A percentile compares a stretch with the other conserved stretches of the same genome.
These are phyloP conservation scores for Populus davidiana DNA, from an alignment of 345 rosid species.

Conservation along the genomic window DNA sequence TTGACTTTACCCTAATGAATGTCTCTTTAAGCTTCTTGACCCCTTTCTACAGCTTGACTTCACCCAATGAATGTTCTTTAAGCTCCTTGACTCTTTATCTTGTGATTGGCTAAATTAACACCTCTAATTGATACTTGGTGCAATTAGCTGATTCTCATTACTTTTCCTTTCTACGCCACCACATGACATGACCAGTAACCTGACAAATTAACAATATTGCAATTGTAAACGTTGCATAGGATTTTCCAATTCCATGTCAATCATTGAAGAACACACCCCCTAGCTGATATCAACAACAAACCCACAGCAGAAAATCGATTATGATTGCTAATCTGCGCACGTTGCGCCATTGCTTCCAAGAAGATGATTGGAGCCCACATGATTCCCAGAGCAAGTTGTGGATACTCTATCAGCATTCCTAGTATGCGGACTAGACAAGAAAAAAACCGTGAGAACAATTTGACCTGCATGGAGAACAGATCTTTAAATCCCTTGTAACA, in stretches of 20 bases:
- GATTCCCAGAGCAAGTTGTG: slow-evolving; percentile 65
- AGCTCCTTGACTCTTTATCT: no score
- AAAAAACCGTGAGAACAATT: slow-evolving; percentile 70
- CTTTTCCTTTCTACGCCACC: no score
- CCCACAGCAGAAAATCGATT: slow-evolving; percentile 46
- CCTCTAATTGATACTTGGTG: no score
- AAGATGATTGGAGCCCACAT: slow-evolving; percentile 49
- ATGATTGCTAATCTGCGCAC: slow-evolving; percentile 38
- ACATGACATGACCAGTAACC: no score
- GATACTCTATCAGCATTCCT: slow-evolving; percentile 64
- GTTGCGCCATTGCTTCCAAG: slow-evolving; percentile 48
- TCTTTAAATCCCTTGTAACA: slow-evolving; percentile 55
- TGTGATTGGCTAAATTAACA: no score
- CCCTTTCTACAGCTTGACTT: no score
- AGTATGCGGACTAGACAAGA: slow-evolving; percentile 70
- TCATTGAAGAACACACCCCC: slow-evolving; percentile 57
- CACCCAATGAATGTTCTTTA: no score
- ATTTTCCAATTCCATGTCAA: slow-evolving; percentile 70
- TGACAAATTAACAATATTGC: no score
- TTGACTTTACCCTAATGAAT: no score
- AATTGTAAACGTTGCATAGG: slow-evolving; percentile 54
- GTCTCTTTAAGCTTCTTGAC: no score
- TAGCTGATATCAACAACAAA: slow-evolving; percentile 38
- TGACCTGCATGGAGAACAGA: slow-evolving; percentile 72
- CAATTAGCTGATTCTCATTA: no score